phyloP scores from a whole-genome alignment of 176 grass and related monocot species.

The Rhipidocladum racemiflorum region DNA sequence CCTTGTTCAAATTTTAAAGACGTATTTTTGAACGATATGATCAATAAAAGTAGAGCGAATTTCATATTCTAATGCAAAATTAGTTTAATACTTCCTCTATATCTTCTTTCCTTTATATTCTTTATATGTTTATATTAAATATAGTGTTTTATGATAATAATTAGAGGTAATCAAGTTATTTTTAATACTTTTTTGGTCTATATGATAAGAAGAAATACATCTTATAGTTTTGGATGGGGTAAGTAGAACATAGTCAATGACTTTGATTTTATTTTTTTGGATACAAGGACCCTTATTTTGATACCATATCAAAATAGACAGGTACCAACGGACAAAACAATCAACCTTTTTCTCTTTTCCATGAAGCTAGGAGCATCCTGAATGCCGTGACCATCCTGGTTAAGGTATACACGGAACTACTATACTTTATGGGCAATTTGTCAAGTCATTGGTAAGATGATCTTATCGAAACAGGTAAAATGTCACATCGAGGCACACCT shows the following conservation, averaged over 20 bases:
- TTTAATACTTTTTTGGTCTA: too few relatives aligned
- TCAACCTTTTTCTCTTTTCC: not conserved
- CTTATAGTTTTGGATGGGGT: too few relatives aligned
- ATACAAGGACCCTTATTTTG: not conserved
- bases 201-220: too few relatives aligned
- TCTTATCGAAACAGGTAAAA: not conserved
- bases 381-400: not conserved
- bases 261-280: not conserved
- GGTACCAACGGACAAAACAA: not conserved
- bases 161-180: too few relatives aligned
- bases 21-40: too few relatives aligned
- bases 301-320: not conserved
- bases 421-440: conserved; percentile 6
- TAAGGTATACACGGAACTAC: not conserved
- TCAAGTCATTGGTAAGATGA: not conserved
- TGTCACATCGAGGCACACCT: not conserved
- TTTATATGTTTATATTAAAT: too few relatives aligned
- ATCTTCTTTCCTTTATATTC: too few relatives aligned
- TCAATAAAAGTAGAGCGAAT: too few relatives aligned
- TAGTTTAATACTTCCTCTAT: too few relatives aligned
- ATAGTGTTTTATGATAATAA: too few relatives aligned
- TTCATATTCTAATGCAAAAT: too few relatives aligned
- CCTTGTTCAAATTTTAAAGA: too few relatives aligned
- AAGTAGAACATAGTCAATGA: not conserved
- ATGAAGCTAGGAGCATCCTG: conserved; percentile 5